Evolutionary conservation across 164 flowering plant species (phyloP).

Genomic region (Aristolochia fimbriata): DNA sequence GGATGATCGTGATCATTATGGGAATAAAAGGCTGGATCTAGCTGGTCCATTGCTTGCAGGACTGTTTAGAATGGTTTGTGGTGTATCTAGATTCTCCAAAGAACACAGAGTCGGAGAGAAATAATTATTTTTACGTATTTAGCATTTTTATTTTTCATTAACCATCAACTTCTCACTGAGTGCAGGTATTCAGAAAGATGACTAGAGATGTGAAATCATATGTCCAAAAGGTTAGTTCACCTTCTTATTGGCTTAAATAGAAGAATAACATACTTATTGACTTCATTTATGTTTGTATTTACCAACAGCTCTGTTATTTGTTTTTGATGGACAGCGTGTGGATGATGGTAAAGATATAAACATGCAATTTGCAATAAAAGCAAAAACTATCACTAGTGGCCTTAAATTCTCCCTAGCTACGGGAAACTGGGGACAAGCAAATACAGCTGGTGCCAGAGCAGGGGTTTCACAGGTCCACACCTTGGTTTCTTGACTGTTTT

Average conservation of each 20-base stretch:
- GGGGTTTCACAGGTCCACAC: slow-evolving; percentile 86
- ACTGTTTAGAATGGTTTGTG: slow-evolving; percentile 70
- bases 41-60: slow-evolving; percentile 99
- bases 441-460: slow-evolving; percentile 98
- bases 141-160: not conserved
- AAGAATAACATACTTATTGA: no score
- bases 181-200: slow-evolving; percentile 92
- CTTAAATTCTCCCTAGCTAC: slow-evolving; percentile 97
- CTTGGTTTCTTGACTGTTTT: not conserved
- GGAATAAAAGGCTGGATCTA: slow-evolving; percentile 94
- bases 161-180: slow-evolving; percentile 6
- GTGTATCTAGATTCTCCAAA: no score
- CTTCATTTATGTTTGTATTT: no score
- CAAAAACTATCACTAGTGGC: slow-evolving; percentile 96
- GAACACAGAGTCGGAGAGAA: not conserved
- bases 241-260: no score
- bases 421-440: slow-evolving; percentile 99
- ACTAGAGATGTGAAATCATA: slow-evolving; percentile 90
- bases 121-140: not conserved
- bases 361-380: slow-evolving; percentile 92
- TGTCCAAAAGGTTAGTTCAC: slow-evolving; percentile 62
- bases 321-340: slow-evolving; percentile 54
- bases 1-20: slow-evolving; percentile 98
- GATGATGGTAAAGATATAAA: slow-evolving; percentile 96
- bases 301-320: slow-evolving; percentile 1